Conservation (phyloP, 768 basidiomycete species). For the Mycena haematopus region DNA sequence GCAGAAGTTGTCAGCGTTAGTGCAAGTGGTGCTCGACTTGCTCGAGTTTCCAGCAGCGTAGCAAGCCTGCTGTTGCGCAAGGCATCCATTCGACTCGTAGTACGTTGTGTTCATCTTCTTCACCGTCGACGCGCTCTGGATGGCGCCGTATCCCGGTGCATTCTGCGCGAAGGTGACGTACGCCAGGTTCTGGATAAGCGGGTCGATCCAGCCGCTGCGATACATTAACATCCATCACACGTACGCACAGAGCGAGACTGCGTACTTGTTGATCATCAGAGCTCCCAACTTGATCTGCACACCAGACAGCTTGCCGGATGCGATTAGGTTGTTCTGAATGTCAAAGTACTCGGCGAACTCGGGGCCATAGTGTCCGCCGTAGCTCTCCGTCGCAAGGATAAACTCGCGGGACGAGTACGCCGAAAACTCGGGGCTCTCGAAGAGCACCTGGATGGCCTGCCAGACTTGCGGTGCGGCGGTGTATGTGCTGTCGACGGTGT, state of each 20-base stretch:
- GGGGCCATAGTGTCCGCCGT: constrained; percentile 73
- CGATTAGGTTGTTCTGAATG: constrained; percentile 62
- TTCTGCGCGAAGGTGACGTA: constrained; percentile 64
- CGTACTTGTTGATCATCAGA: constrained; percentile 69
- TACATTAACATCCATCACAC: not conserved
- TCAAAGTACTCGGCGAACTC: constrained; percentile 68
- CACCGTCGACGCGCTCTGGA: constrained; percentile 54
- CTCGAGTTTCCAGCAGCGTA: constrained; percentile 57
- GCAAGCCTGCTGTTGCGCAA: constrained; percentile 60
- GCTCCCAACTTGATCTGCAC: constrained; percentile 60
- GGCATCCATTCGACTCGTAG: constrained; percentile 56
- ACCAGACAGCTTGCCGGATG: constrained; percentile 49
- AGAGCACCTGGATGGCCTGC: constrained; percentile 66
- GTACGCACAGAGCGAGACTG: not conserved
- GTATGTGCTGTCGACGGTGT: constrained; percentile 59
- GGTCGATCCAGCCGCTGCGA: constrained; percentile 68
- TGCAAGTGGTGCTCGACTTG: constrained; percentile 55
- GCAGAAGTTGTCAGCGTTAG: constrained; percentile 58
- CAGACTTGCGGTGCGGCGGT: constrained; percentile 63
- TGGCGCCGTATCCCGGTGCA: constrained; percentile 70
- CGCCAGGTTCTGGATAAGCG: constrained; percentile 64
- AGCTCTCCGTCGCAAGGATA: constrained; percentile 69
- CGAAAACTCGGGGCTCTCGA: constrained; percentile 59
- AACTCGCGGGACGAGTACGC: constrained; percentile 64
- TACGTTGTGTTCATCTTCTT: constrained; percentile 52